Percentiles rank a stretch among this genome's conserved stretches.
Conservation (phyloP, 352 stramenopile species). For the Phytophthora pini region DNA sequence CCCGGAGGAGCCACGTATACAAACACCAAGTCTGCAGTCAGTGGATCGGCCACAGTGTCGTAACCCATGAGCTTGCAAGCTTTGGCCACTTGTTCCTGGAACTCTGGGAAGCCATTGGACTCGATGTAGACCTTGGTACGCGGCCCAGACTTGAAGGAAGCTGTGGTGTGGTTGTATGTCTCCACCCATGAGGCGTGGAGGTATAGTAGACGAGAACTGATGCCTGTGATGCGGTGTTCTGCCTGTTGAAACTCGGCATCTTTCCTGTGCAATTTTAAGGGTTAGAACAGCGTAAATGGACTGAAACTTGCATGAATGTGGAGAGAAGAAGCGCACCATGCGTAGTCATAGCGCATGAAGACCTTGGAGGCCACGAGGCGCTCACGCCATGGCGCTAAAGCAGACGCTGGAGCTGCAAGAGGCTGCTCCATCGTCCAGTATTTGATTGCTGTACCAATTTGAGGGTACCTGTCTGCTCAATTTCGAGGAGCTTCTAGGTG, state of each 20-base stretch:
- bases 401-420: constrained; percentile 29
- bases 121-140: constrained; percentile 47
- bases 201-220: constrained; percentile 79
- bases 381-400: constrained; percentile 47
- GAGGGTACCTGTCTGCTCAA: neutral
- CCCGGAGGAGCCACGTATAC: constrained; percentile 65
- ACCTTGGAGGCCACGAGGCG: constrained; percentile 57
- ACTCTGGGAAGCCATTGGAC: constrained; percentile 63
- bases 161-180: constrained; percentile 20
- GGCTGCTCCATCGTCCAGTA: constrained; percentile 5
- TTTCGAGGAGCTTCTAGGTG: neutral
- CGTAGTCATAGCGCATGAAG: constrained; percentile 89
- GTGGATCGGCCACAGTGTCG: constrained; percentile 35
- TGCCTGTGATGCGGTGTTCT: constrained; percentile 58
- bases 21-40: constrained; percentile 56
- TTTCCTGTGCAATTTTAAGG: constrained; percentile 47
- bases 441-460: neutral
- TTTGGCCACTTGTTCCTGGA: constrained; percentile 38
- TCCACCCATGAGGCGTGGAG: constrained; percentile 58
- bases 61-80: constrained; percentile 65
- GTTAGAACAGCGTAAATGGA: constrained; percentile 21
- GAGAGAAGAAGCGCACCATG: constrained; percentile 51
- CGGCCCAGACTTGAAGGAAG: too few relatives aligned
- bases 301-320: constrained; percentile 10
- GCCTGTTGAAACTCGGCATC: constrained; percentile 60